These are phyloP conservation scores for Aspergillus japonicus DNA, from an alignment of 2,329 filamentous ascomycete species.

Conservation along the genomic window DNA sequence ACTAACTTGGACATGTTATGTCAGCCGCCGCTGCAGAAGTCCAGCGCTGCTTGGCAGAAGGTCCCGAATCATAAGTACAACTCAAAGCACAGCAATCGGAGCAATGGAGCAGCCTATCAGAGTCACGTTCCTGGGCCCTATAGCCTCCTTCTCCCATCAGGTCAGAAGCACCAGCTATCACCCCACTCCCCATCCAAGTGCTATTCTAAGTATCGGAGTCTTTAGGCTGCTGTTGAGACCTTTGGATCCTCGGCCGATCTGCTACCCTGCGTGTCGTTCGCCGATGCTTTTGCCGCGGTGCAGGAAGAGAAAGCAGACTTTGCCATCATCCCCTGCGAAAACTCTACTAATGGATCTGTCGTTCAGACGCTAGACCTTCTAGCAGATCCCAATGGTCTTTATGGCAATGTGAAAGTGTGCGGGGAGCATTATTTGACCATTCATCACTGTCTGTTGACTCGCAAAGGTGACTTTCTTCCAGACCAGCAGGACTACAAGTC, in stretches of 20 bases:
- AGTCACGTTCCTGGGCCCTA: slow-evolving; percentile 61
- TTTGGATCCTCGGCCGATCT: slow-evolving; percentile 43
- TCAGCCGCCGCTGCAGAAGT: slow-evolving; percentile 1
- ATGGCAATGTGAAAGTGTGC: slow-evolving; percentile 70
- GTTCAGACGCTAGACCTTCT: slow-evolving; percentile 87
- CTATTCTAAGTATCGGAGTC: slow-evolving; percentile 17
- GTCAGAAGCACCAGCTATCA: slow-evolving; percentile 38
- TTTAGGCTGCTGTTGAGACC: slow-evolving; percentile 54
- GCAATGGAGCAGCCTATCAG: slow-evolving; percentile 19
- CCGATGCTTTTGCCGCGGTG: slow-evolving; percentile 75
- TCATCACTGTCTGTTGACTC: slow-evolving; percentile 76
- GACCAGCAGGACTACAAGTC: slow-evolving; percentile 48
- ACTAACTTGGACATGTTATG: not conserved
- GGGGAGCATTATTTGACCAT: slow-evolving; percentile 85
- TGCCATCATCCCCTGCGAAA: slow-evolving; percentile 92
- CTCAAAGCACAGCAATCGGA: not conserved
- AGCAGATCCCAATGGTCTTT: slow-evolving; percentile 66
- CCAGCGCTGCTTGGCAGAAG: slow-evolving; percentile 3
- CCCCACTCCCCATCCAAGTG: slow-evolving; percentile 8
- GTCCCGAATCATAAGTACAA: not conserved
- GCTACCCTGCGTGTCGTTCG: slow-evolving; percentile 38
- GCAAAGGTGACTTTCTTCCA: slow-evolving; percentile 25
- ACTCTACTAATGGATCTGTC: slow-evolving; percentile 91
- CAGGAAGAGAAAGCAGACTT: slow-evolving; percentile 64
- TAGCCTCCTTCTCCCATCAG: slow-evolving; percentile 69